Conservation (phyloP, 306 rosid genomes). For the Castanea crenata region DNA sequence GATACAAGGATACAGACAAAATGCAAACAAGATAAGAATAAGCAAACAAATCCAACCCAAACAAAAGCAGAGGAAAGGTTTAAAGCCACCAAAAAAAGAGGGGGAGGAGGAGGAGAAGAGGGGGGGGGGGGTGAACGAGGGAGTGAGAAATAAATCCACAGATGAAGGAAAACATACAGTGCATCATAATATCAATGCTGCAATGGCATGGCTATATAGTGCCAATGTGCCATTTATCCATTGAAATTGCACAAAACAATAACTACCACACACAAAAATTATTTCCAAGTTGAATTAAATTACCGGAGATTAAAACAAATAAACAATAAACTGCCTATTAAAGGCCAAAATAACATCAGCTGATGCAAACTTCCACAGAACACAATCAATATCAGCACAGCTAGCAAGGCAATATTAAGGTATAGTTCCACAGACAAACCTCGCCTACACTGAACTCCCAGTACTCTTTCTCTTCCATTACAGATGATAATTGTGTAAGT, state of each 20-base stretch:
- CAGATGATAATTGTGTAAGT: slow-evolving; percentile 56
- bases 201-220: neutral
- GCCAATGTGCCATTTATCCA: neutral
- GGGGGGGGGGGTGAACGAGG: neutral
- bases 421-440: slow-evolving; percentile 52
- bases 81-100: neutral
- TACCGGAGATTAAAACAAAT: too few species aligned
- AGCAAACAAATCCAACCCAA: neutral
- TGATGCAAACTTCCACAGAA: neutral
- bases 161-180: neutral
- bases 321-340: too few species aligned
- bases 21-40: neutral
- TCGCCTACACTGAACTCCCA: slow-evolving; percentile 73
- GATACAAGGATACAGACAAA: neutral
- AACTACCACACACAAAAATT: too few species aligned
- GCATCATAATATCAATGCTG: neutral
- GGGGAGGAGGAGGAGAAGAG: neutral
- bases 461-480: slow-evolving; percentile 89
- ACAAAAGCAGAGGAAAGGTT: neutral
- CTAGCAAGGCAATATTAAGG: slow-evolving; percentile 21
- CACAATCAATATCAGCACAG: neutral
- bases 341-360: neutral
- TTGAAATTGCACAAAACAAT: neutral
- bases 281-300: too few species aligned
- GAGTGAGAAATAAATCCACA: neutral